A percentile compares a stretch with the other conserved stretches of the same genome.
Evolutionary conservation across 192 early-diverging fungal species (phyloP).

Genomic region (Diversispora epigaea): DNA sequence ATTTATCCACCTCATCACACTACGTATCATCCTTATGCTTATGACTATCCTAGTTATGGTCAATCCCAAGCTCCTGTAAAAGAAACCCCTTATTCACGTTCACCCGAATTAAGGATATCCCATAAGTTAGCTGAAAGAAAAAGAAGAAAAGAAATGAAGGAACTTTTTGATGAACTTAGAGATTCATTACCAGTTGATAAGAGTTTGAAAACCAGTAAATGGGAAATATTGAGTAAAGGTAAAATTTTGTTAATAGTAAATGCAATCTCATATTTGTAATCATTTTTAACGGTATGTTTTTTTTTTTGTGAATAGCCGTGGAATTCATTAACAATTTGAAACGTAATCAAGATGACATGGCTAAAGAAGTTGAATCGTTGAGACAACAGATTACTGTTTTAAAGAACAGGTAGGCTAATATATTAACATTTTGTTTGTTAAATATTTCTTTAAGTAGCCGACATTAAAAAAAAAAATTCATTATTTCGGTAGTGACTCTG

Average conservation of each 20-base stretch:
- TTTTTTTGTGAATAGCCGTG: slow-evolving; percentile 42
- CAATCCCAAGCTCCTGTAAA: slow-evolving; percentile 6
- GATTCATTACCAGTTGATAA: slow-evolving; percentile 77
- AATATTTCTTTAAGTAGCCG: background rate
- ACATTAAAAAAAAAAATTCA: background rate
- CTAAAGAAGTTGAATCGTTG: slow-evolving; percentile 48
- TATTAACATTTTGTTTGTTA: background rate
- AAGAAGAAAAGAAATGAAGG: slow-evolving; percentile 87
- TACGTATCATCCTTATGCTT: slow-evolving; percentile 30
- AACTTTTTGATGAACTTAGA: slow-evolving; percentile 83
- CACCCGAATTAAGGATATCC: slow-evolving; percentile 77
- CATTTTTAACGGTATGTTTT: background rate
- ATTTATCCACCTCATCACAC: slow-evolving; percentile 27
- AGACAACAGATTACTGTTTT: slow-evolving; percentile 45
- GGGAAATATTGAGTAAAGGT: slow-evolving; percentile 89
- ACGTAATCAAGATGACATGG: slow-evolving; percentile 48
- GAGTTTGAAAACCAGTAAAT: slow-evolving; percentile 80
- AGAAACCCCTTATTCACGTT: slow-evolving; percentile 65
- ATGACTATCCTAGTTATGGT: slow-evolving; percentile 40
- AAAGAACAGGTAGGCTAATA: slow-evolving; percentile 27
- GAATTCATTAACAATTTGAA: slow-evolving; percentile 55
- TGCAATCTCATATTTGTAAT: background rate
- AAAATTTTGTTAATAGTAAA: background rate
- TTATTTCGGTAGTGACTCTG: background rate
- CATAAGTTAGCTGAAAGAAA: slow-evolving; percentile 89